Base-by-base conservation (phyloP, 1,284 basidiomycete genomes). In the Thelephora terrestris region DNA sequence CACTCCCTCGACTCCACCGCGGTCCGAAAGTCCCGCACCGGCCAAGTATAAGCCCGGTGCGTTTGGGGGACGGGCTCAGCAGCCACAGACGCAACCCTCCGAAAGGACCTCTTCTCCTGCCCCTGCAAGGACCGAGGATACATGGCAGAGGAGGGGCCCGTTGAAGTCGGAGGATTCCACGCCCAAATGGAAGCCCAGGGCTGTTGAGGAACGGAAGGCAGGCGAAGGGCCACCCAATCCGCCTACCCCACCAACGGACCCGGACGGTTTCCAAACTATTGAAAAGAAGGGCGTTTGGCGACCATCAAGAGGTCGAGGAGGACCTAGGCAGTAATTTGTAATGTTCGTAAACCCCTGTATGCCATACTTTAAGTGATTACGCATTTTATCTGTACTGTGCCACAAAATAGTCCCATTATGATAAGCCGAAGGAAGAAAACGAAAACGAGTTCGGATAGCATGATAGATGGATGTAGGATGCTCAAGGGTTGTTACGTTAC, bases 181-280 rank as follows among this genome's bases (percentile, higher is more conserved):
- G 14, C 20, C 39, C 18, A 42, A 21, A 14, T 42, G 39, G 39
- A n/a, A 16, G 21, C 21, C 39, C 47, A 52, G 53, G 18, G 37
- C 55, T 14, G 43, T 55, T 7, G 50, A 51, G 16, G 51, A 50
- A 16, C 38, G 47, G 12, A 24, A 48, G 42, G 47, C 48, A 51
- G 29, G 49, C 35, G 39, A 52, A 38, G 43, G 52, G 32, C 34
- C 49, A 21, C 9, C 23, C 21, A 42, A 21, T 7, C 37, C 37
- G 10, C 39, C 39, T 18, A 25, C 39, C 21, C 17, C 54, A 4
- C n/a, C 51, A 9, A 74, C 71, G 52, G 80, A 84, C 35, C 70
- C 77, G 7, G 85, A 88, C 54, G 85, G 85, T 2, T 88, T 88
- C 74, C 76, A 81, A 61, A 71, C 77, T 29, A 79, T 83, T 7